Conservation (phyloP, 2,329 filamentous ascomycete genomes). For the Monosporascus sp. region DNA sequence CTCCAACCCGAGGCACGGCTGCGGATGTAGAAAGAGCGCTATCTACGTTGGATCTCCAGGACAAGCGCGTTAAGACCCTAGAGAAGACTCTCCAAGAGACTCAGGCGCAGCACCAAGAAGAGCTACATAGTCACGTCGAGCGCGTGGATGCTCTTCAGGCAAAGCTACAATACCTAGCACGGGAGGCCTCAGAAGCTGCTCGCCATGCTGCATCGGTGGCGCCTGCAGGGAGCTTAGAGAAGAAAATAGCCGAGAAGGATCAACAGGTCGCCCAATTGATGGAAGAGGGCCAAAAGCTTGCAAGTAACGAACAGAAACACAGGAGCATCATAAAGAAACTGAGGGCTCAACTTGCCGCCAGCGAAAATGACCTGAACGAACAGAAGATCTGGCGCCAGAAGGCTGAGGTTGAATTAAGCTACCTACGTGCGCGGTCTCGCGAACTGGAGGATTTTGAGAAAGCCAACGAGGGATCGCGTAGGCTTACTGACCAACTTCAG, state of each 20-base stretch:
- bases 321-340: conserved; percentile 79
- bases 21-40: conserved; percentile 1
- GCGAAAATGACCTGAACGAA: conserved; percentile 59
- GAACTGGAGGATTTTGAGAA: conserved; percentile 53
- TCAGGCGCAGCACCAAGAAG: conserved; percentile 65
- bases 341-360: conserved; percentile 57
- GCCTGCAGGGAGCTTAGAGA: conserved; percentile 61
- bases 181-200: conserved; percentile 71
- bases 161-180: conserved; percentile 83
- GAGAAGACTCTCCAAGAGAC: conserved; percentile 30
- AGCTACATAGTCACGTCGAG: conserved; percentile 78
- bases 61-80: conserved; percentile 32
- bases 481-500: conserved; percentile 21
- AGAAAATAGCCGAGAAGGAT: conserved; percentile 82
- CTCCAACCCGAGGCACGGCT: not conserved
- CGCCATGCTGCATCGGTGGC: conserved; percentile 61
- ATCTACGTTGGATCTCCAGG: conserved; percentile 31
- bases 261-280: conserved; percentile 84
- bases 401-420: conserved; percentile 44
- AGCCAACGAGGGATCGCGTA: conserved; percentile 36
- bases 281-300: conserved; percentile 86
- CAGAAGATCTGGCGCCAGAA: conserved; percentile 56
- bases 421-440: conserved; percentile 41
- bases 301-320: conserved; percentile 80
- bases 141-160: conserved; percentile 87